These are phyloP conservation scores for Lactarius pseudohatsudake DNA, from an alignment of 768 basidiomycete genomes.

Conservation along the genomic window DNA sequence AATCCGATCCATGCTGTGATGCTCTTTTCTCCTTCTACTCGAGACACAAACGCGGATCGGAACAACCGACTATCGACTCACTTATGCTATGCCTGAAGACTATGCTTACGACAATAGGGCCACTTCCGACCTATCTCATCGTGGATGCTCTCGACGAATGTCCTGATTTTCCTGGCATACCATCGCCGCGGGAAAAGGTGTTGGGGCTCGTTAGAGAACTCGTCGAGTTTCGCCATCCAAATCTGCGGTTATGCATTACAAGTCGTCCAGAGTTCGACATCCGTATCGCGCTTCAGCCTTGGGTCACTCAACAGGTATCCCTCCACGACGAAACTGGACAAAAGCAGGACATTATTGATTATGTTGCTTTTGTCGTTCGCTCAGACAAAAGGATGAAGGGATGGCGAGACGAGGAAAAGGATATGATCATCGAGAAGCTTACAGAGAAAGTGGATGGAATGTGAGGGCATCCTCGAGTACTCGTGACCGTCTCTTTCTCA, in stretches of 20 bases:
- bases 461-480: not conserved
- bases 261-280: not conserved
- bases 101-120: not conserved
- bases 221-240: not conserved
- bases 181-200: not conserved
- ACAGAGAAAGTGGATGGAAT: too few relatives aligned
- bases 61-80: not conserved
- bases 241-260: not conserved
- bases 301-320: not conserved
- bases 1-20: not conserved
- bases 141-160: not conserved
- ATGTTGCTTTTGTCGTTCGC: too few relatives aligned
- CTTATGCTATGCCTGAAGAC: too few relatives aligned
- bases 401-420: not conserved
- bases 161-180: not conserved
- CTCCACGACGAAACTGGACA: too few relatives aligned
- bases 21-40: not conserved
- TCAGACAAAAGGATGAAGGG: too few relatives aligned
- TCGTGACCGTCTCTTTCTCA: not conserved
- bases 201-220: not conserved
- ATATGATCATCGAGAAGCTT: not conserved
- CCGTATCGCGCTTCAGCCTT: not conserved
- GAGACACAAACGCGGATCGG: not conserved
- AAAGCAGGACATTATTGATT: too few relatives aligned
- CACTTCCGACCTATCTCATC: not conserved